Base-by-base conservation (phyloP, 2,329 filamentous ascomycete genomes). In the Cadophora malorum region DNA sequence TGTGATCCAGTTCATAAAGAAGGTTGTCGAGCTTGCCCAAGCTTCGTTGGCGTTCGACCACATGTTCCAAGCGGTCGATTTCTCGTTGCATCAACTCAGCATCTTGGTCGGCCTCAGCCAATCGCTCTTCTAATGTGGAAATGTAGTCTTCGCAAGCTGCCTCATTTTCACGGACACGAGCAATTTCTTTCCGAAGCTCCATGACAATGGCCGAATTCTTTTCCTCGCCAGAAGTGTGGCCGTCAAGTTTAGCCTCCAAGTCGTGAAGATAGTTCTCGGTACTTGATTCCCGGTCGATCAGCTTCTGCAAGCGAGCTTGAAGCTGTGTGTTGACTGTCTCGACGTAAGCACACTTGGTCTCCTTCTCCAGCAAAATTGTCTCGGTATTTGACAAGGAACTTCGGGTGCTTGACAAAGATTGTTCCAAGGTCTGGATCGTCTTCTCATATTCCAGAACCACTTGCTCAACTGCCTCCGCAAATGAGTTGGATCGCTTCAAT, bases 391-490 rank as follows among this genome's bases (percentile, higher is more conserved):
- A 91, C 33, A 99, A 84, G 0, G 92, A 93, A 41, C 91, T 86
- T 67, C 96, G 88, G 0, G 96, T 98, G 76, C 89, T 96, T 0
- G 94, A 94, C 16, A 99, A 86, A 1, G 94, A 97, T 62, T 94
- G 90, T 79, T 99, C 96, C 19, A 99, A 86, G 64, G 88, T 91
- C 78, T 98, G 94, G 61, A 99, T 99, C 0, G 96, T 99, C 84
- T 97, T 98, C 79, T 99, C 96, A 78, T 99, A 99, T 80, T 99
- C 96, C 60, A 98, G 83, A 3, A 99, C 93, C 25, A 99, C 93
- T 76, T 97, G 92, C 76, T 99, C 96, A 23, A 99, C 95, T 33
- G 95, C 95, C 78, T 97, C 91, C 1, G 95, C 94, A 77, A 99
- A 98, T 0, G 93, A 96, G 78, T 96, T 97, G 21, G 96, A 99